Conservation (phyloP, 768 basidiomycete genomes). For the Macrolepiota fuliginosa region DNA sequence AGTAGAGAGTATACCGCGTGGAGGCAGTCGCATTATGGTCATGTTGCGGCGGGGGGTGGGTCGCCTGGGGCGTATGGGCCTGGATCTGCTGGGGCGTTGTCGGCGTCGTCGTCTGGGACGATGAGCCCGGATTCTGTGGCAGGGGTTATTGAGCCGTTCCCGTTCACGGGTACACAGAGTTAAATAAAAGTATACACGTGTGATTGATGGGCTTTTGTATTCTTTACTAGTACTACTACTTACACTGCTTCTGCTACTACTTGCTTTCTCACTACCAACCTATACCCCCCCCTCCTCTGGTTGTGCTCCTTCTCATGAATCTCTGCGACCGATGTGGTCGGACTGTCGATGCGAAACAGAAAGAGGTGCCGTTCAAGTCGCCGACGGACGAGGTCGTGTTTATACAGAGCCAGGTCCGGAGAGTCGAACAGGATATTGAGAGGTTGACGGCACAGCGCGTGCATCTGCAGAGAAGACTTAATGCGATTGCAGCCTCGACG, state of each 20-base stretch:
- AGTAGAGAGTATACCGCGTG: neutral
- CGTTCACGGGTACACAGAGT: neutral
- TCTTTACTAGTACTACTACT: neutral
- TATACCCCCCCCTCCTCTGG: neutral
- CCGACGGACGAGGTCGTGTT: slow-evolving; percentile 3
- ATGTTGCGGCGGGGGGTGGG: neutral
- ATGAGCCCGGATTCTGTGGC: neutral
- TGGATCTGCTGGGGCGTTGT: neutral
- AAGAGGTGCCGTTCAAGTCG: slow-evolving; percentile 1
- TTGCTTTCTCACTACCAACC: too few species aligned
- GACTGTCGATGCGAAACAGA: neutral
- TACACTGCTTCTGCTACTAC: neutral
- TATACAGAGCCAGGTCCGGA: slow-evolving; percentile 1
- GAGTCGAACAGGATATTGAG: slow-evolving; percentile 7
- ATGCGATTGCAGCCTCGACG: slow-evolving; percentile 1
- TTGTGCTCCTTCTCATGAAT: neutral
- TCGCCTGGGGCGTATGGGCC: neutral
- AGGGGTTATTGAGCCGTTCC: slow-evolving; percentile 7
- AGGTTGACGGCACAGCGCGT: neutral
- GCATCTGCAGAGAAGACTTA: neutral
- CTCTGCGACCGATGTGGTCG: slow-evolving; percentile 6
- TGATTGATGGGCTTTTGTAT: neutral
- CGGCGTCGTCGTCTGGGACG: neutral
- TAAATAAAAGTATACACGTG: neutral
- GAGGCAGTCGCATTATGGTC: neutral